A percentile compares a stretch with the other conserved stretches of the same genome.
These are phyloP conservation scores for Physocladia obscura DNA, from an alignment of 192 early-diverging fungal species.

Conservation along the genomic window DNA sequence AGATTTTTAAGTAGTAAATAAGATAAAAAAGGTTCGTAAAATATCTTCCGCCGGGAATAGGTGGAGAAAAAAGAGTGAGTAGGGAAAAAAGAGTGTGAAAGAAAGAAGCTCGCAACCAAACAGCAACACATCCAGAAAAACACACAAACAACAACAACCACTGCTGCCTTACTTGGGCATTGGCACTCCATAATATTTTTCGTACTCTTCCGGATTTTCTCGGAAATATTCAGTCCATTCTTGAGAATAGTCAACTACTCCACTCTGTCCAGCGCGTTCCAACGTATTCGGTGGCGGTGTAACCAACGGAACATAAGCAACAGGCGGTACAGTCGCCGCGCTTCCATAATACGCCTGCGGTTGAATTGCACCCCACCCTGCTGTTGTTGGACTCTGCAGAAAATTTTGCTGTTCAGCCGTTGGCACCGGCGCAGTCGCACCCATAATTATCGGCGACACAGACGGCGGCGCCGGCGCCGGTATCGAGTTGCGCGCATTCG, in stretches of 20 bases:
- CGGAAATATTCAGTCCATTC: conserved; percentile 26
- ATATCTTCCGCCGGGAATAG: background rate
- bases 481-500: background rate
- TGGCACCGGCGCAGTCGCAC: background rate
- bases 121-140: background rate
- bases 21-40: background rate
- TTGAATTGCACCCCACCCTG: background rate
- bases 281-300: background rate
- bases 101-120: background rate
- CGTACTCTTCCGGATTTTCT: conserved; percentile 19
- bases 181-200: conserved; percentile 16
- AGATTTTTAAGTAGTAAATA: background rate
- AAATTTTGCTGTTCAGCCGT: background rate
- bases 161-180: background rate
- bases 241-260: conserved; percentile 2
- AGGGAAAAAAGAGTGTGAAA: background rate
- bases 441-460: background rate
- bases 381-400: background rate
- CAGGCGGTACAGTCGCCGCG: background rate
- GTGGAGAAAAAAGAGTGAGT: background rate
- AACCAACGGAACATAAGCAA: background rate
- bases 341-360: background rate
- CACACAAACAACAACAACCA: background rate
- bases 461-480: background rate
- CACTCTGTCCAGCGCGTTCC: background rate